Percentiles rank a stretch among this genome's conserved stretches.
phyloP scores from a whole-genome alignment of 768 basidiomycete species.

The Fomitopsis pulvina region DNA sequence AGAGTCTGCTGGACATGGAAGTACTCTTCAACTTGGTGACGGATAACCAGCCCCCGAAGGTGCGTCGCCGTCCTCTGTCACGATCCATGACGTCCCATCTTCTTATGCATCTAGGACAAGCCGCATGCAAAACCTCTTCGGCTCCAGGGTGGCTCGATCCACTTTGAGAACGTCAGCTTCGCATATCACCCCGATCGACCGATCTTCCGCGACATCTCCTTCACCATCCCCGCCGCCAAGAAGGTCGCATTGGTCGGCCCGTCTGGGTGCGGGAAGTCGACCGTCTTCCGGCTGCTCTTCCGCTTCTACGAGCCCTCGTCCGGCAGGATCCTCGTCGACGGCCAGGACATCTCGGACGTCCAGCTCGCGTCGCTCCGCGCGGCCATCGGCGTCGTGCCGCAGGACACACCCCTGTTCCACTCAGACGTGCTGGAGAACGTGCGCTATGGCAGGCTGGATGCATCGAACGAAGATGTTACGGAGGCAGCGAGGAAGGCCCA shows the following conservation, averaged over 20 bases:
- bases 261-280: slow-evolving; percentile 96
- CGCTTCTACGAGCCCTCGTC: slow-evolving; percentile 85
- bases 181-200: slow-evolving; percentile 88
- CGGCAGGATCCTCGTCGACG: slow-evolving; percentile 83
- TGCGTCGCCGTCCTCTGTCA: slow-evolving; percentile 15
- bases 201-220: slow-evolving; percentile 84
- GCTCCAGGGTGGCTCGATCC: slow-evolving; percentile 79
- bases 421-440: slow-evolving; percentile 94
- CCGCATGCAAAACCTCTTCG: slow-evolving; percentile 59
- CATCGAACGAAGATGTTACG: slow-evolving; percentile 76
- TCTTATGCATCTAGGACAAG: slow-evolving; percentile 44
- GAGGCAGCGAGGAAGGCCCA: slow-evolving; percentile 83
- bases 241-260: slow-evolving; percentile 97
- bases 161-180: slow-evolving; percentile 89
- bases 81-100: background rate
- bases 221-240: slow-evolving; percentile 91
- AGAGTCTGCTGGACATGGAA: slow-evolving; percentile 97
- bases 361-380: slow-evolving; percentile 66
- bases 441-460: slow-evolving; percentile 83
- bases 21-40: slow-evolving; percentile 85
- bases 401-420: slow-evolving; percentile 97
- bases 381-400: slow-evolving; percentile 89
- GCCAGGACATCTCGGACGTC: slow-evolving; percentile 74
- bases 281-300: slow-evolving; percentile 84
- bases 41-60: slow-evolving; percentile 67